Evolutionary conservation across 108 stramenopile species (phyloP).

Genomic region (Epipyxis sp.): DNA sequence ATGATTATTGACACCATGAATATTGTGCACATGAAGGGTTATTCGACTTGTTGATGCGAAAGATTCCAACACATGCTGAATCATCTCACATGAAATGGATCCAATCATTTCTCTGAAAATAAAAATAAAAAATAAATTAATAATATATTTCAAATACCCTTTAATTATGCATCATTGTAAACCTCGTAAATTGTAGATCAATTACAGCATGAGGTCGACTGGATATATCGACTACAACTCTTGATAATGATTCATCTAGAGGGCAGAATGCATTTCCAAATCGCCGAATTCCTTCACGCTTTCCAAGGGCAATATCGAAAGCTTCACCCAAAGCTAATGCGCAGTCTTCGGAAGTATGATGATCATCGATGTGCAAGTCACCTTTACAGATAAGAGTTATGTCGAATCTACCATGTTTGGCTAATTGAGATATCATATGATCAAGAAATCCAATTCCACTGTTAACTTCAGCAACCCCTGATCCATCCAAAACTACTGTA

Average conservation of each 20-base stretch:
- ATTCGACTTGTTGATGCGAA: constrained; percentile 76
- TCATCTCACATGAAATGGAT: constrained; percentile 79
- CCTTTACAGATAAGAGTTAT: constrained; percentile 69
- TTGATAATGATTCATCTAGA: constrained; percentile 56
- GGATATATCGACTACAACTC: constrained; percentile 58
- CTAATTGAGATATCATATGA: constrained; percentile 66
- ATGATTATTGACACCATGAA: constrained; percentile 58
- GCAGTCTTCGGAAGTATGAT: constrained; percentile 93
- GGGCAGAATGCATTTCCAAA: constrained; percentile 55
- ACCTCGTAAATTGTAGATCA: constrained; percentile 43
- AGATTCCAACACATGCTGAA: constrained; percentile 81
- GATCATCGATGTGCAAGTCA: constrained; percentile 91
- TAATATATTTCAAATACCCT: too few species aligned
- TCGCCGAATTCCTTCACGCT: constrained; percentile 49
- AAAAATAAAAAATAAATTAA: neutral
- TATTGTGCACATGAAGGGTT: constrained; percentile 77
- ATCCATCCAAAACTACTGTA: constrained; percentile 50
- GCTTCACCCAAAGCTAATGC: constrained; percentile 83
- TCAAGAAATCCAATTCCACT: constrained; percentile 79
- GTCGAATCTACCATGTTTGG: constrained; percentile 64
- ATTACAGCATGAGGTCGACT: constrained; percentile 55
- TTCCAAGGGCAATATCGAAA: constrained; percentile 70
- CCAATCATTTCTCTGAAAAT: constrained; percentile 57
- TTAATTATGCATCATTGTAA: constrained; percentile 4
- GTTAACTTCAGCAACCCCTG: constrained; percentile 53